Evolutionary conservation across 2,329 filamentous ascomycete genomes (phyloP).

Genomic region (Venturia pyrina): DNA sequence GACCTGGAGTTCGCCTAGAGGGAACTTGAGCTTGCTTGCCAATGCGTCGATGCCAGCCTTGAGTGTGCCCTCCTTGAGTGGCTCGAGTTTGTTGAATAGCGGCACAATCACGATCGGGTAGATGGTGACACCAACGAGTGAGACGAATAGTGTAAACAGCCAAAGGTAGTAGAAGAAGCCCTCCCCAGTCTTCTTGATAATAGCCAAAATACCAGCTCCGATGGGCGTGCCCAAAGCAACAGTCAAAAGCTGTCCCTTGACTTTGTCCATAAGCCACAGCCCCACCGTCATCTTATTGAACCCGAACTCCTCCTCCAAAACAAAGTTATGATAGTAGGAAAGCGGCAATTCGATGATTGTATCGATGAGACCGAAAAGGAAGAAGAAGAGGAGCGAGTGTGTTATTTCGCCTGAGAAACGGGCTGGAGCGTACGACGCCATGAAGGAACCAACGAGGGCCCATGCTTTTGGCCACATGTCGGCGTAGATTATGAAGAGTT

Average conservation of each 20-base stretch:
- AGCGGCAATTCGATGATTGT: conserved; percentile 70
- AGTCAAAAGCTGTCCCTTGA: conserved; percentile 80
- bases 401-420: conserved; percentile 86
- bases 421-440: conserved; percentile 62
- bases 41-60: conserved; percentile 82
- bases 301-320: conserved; percentile 91
- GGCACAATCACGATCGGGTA: conserved; percentile 92
- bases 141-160: conserved; percentile 80
- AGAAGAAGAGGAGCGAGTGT: conserved; percentile 86
- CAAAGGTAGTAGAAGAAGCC: conserved; percentile 98
- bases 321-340: conserved; percentile 87
- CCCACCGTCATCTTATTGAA: conserved; percentile 97
- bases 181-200: conserved; percentile 87
- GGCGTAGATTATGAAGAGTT: conserved; percentile 78
- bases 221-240: conserved; percentile 76
- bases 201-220: conserved; percentile 83
- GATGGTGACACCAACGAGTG: conserved; percentile 90
- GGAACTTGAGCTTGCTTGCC: conserved; percentile 77
- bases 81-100: conserved; percentile 96
- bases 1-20: conserved; percentile 83
- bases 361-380: conserved; percentile 74
- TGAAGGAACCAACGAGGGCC: conserved; percentile 60
- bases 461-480: conserved; percentile 88
- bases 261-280: conserved; percentile 78
- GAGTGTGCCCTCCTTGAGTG: conserved; percentile 74